Evolutionary conservation across 768 basidiomycete species (phyloP).

Genomic region (Psilocybe cyanescens): DNA sequence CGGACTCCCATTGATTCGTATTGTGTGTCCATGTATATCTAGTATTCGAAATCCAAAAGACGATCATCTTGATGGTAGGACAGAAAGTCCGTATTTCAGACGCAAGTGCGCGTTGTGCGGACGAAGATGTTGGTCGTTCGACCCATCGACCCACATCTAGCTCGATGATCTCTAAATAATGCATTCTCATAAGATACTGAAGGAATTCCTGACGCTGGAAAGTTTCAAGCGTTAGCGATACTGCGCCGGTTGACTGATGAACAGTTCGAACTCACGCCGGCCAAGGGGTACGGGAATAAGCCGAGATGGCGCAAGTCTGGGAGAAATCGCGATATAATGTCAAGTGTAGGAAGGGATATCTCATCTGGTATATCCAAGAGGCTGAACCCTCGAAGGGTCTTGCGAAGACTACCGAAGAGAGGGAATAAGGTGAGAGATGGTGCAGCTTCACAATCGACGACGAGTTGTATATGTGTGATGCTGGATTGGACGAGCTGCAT

Average conservation of each 20-base stretch:
- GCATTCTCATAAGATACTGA: constrained; percentile 28
- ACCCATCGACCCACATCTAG: constrained; percentile 35
- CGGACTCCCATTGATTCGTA: constrained; percentile 17
- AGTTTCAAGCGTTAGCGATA: neutral
- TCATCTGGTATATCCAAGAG: constrained; percentile 34
- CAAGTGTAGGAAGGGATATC: constrained; percentile 21
- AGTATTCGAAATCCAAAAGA: constrained; percentile 8
- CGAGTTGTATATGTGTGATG: constrained; percentile 49
- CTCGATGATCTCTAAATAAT: constrained; percentile 33
- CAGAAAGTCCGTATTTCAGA: constrained; percentile 6
- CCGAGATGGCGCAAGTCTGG: constrained; percentile 33
- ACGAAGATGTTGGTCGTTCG: neutral
- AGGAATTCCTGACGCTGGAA: constrained; percentile 32
- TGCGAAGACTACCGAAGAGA: constrained; percentile 26
- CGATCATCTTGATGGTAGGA: constrained; percentile 1
- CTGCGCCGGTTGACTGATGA: neutral
- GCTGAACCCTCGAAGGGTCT: constrained; percentile 31
- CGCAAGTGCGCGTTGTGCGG: constrained; percentile 6
- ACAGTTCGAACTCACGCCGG: constrained; percentile 24
- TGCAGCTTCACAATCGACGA: constrained; percentile 40
- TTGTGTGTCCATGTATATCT: constrained; percentile 14
- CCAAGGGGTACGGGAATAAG: constrained; percentile 31
- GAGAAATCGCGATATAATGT: constrained; percentile 22
- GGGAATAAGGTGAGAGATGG: constrained; percentile 31
- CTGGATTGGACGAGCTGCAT: constrained; percentile 40